Conservation (phyloP, 768 basidiomycete species). For the Tylopilus rubrobrunneus region DNA sequence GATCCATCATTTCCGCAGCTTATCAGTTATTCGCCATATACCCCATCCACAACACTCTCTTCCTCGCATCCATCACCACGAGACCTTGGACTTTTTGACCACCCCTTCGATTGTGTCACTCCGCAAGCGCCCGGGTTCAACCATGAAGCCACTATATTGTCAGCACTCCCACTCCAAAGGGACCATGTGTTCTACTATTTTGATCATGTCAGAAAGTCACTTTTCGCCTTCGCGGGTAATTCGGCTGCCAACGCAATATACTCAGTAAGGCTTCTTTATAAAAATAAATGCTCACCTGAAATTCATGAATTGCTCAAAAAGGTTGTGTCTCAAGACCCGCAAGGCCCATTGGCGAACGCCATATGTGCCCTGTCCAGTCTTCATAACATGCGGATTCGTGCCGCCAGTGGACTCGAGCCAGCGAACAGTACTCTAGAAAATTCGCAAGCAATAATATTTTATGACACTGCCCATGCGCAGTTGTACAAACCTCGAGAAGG, state of each 20-base stretch:
- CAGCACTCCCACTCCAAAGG: constrained; percentile 45
- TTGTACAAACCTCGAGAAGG: constrained; percentile 54
- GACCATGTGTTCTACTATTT: constrained; percentile 75
- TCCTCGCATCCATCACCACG: constrained; percentile 35
- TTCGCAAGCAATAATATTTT: constrained; percentile 60
- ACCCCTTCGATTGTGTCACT: constrained; percentile 33
- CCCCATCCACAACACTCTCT: constrained; percentile 30
- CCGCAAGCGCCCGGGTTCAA: constrained; percentile 28
- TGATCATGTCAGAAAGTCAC: constrained; percentile 60
- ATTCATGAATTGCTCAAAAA: constrained; percentile 19
- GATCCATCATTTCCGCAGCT: constrained; percentile 28
- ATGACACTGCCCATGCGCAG: constrained; percentile 64
- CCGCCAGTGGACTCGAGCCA: constrained; percentile 58
- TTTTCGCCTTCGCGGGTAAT: constrained; percentile 63
- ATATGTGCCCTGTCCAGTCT: constrained; percentile 74
- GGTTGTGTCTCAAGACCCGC: constrained; percentile 60
- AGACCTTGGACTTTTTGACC: constrained; percentile 30
- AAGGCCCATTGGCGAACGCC: constrained; percentile 67
- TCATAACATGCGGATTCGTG: constrained; percentile 59
- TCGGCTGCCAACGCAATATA: constrained; percentile 61
- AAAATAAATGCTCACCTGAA: constrained; percentile 1
- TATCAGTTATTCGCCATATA: constrained; percentile 31
- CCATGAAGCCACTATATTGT: constrained; percentile 21
- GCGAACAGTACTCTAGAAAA: constrained; percentile 50
- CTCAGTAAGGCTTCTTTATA: constrained; percentile 44